These are phyloP conservation scores for Nemania sp. DNA, from an alignment of 2,329 filamentous ascomycete species.

Conservation along the genomic window DNA sequence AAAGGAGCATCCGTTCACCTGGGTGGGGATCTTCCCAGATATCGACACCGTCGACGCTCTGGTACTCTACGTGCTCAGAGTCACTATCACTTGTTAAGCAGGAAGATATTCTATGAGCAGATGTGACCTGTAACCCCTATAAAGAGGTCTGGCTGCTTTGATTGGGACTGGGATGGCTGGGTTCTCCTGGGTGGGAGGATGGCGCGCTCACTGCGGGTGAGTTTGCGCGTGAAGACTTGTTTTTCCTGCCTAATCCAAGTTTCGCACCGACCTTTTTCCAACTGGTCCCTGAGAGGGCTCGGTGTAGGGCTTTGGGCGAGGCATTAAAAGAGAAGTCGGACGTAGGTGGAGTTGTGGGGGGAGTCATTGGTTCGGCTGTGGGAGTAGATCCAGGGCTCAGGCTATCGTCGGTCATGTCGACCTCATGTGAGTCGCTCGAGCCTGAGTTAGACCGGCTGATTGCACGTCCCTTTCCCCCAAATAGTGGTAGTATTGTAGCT, in stretches of 20 bases:
- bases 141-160: constrained; percentile 56
- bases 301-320: constrained; percentile 66
- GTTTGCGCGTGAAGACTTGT: constrained; percentile 58
- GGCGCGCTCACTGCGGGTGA: constrained; percentile 57
- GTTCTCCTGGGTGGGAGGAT: constrained; percentile 51
- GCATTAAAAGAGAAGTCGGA: constrained; percentile 66
- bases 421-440: constrained; percentile 60
- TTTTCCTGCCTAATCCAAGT: constrained; percentile 68
- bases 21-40: constrained; percentile 62
- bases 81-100: constrained; percentile 44
- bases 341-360: constrained; percentile 77
- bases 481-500: constrained; percentile 57
- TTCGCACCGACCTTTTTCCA: constrained; percentile 75
- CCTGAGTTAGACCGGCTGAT: constrained; percentile 58
- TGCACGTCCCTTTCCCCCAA: constrained; percentile 55
- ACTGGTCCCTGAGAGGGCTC: constrained; percentile 67
- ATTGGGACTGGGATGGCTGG: constrained; percentile 50
- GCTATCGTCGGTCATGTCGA: constrained; percentile 73
- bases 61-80: constrained; percentile 42
- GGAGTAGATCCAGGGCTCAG: constrained; percentile 69
- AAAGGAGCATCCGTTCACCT: constrained; percentile 56
- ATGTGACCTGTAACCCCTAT: constrained; percentile 71
- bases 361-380: constrained; percentile 75
- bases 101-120: constrained; percentile 58
- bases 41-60: constrained; percentile 41